Conservation (phyloP, 2,329 filamentous ascomycete species). For the Aspergillus sojae region DNA sequence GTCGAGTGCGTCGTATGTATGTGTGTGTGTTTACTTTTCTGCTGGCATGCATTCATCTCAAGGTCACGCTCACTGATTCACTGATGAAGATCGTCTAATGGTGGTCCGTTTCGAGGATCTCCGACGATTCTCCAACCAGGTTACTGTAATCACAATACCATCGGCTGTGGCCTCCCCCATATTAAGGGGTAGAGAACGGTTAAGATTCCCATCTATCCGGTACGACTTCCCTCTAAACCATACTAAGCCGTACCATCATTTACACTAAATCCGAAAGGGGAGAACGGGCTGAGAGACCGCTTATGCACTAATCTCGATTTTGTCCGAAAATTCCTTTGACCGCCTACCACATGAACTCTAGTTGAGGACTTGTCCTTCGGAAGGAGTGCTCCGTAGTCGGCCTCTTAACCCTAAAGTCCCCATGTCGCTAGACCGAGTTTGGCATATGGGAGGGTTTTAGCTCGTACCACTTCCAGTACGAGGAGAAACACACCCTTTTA, state of each 20-base stretch:
- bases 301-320: background rate
- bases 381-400: background rate
- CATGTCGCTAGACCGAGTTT: background rate
- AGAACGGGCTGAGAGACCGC: background rate
- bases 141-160: conserved; percentile 2
- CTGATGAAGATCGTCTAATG: conserved; percentile 2
- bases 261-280: background rate
- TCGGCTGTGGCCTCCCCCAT: background rate
- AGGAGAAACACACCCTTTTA: background rate
- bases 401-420: background rate
- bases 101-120: conserved; percentile 3
- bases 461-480: background rate
- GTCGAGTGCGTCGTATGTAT: background rate
- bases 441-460: background rate
- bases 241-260: background rate
- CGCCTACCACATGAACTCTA: background rate
- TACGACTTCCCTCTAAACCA: background rate
- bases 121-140: background rate
- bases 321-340: background rate
- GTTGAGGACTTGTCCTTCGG: background rate
- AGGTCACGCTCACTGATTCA: conserved; percentile 2
- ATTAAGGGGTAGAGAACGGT: conserved; percentile 2
- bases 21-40: background rate
- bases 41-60: background rate
- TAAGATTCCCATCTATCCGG: background rate